phyloP scores from a whole-genome alignment of 768 basidiomycete species.

The Serendipita sp. region DNA sequence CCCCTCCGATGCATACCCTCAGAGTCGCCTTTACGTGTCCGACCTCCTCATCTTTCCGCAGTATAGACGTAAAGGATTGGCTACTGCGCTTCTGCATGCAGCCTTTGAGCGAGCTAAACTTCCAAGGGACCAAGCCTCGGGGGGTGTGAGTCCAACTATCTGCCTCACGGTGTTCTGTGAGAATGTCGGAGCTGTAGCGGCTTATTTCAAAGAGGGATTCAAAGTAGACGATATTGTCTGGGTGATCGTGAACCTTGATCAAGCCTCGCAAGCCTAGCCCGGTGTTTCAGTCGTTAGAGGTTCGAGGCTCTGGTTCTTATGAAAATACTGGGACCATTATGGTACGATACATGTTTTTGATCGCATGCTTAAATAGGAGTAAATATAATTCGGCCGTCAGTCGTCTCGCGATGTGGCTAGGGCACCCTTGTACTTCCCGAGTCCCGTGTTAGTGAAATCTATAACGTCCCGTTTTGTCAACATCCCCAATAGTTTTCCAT shows the following conservation, averaged over 20 bases:
- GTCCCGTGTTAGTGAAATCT: slow-evolving; percentile 5
- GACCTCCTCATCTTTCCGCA: background rate
- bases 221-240: background rate
- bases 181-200: background rate
- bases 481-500: slow-evolving; percentile 44
- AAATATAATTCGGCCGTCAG: no score
- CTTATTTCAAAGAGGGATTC: background rate
- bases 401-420: background rate
- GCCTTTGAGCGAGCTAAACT: background rate
- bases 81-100: background rate
- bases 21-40: background rate
- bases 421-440: background rate
- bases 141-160: background rate
- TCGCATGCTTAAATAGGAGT: no score
- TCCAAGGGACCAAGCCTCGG: background rate
- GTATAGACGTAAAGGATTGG: background rate
- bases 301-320: slow-evolving; percentile 10
- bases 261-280: no score
- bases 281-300: no score
- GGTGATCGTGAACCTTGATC: background rate
- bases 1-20: no score
- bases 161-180: background rate
- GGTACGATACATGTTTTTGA: no score
- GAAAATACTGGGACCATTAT: background rate
- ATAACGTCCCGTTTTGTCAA: slow-evolving; percentile 55